Conservation (phyloP, 257 asterid genomes). For the Agastache rugosa region DNA sequence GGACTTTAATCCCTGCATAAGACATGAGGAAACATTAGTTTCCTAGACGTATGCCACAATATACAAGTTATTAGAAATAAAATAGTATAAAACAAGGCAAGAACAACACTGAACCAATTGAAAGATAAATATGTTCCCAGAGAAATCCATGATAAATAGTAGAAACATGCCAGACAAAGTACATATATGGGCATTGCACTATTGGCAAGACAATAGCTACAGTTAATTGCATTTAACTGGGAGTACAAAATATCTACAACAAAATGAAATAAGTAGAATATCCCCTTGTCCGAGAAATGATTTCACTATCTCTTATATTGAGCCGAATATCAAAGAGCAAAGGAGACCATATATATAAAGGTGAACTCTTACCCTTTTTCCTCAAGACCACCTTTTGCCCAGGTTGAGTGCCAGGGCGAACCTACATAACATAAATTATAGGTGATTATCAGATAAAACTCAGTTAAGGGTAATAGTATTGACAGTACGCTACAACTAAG, state of each 20-base stretch:
- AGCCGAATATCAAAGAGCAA: constrained; percentile 16
- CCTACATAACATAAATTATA: constrained; percentile 51
- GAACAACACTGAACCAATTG: neutral
- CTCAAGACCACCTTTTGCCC: constrained; percentile 89
- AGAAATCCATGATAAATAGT: neutral
- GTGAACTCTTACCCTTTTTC: constrained; percentile 66
- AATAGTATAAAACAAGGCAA: neutral
- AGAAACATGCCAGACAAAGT: constrained; percentile 1
- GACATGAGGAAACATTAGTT: constrained; percentile 20
- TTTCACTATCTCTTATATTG: constrained; percentile 6
- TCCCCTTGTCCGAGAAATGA: constrained; percentile 3
- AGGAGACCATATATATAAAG: constrained; percentile 19
- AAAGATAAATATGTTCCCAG: constrained; percentile 11
- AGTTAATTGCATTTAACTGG: neutral
- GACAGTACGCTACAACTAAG: constrained; percentile 13
- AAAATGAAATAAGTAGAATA: neutral
- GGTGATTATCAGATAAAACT: constrained; percentile 23
- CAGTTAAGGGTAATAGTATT: constrained; percentile 10
- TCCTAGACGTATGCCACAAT: neutral
- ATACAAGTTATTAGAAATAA: neutral
- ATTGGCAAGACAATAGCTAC: neutral
- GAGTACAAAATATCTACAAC: neutral
- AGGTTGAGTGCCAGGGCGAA: constrained; percentile 91
- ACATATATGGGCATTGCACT: neutral
- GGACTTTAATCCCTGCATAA: constrained; percentile 71